Evolutionary conservation across 73 alveolate genomes (phyloP), one percentile per base, ranked within the genome.

Genomic region (Paramecium biaurelia): DNA sequence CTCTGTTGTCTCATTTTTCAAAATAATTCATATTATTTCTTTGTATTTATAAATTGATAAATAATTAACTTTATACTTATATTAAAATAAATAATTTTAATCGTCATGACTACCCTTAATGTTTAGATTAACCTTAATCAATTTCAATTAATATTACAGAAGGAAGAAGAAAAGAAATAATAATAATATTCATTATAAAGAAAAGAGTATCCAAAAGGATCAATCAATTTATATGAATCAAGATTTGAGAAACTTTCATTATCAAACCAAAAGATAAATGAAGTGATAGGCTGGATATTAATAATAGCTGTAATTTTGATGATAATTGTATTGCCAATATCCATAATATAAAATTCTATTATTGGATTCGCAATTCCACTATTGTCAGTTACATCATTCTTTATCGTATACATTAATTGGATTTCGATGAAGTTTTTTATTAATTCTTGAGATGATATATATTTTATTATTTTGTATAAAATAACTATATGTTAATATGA

Each of bases 201-300:
- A 24, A 79, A 79, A 47, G 47, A 32, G 20, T 30, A 20, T 4
- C 74, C 90, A 21, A 32, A 79, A 24, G 90, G 90, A 4, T 34
- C 90, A 79, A 47, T 79, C 10, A 79, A 79, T 79, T 30, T 43
- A 10, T 79, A 79, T 79, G 90, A 79, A 34, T 23, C 70, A 18
- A 38, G 90, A 26, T 79, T 79, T 79, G 90, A 79, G 63, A 79
- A 42, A 18, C n/a, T 79, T 20, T 37, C 47, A 6, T 79, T 79
- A 30, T 79, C 90, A n/a, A 79, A 79, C 56, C 7, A n/a, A 21
- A 79, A 79, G 24, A 79, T 79, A 11, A 79, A 79, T 23, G 90
- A 79, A 43, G 90, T 79, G 28, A 79, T 79, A n/a, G 90, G 90
- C 1, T 79, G 90, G 90, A 79, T 79, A 76, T 45, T 79, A 12